Evolutionary conservation across 768 basidiomycete species (phyloP), one percentile per base, ranked within the genome.

Genomic region (Macrolepiota fuliginosa): DNA sequence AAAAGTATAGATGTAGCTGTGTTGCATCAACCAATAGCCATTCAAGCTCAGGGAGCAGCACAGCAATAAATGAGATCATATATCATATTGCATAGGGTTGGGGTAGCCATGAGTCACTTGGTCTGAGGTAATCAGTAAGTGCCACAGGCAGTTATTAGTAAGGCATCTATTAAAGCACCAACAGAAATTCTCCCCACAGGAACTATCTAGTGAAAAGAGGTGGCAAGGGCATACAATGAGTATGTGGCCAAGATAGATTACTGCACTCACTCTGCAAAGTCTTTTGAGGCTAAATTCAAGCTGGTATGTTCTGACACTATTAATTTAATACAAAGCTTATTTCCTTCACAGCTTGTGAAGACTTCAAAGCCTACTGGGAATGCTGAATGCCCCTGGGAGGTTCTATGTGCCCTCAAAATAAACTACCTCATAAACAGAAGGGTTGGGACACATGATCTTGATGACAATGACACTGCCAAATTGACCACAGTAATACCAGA

Each of bases 281-380:
- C 56, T n/a, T 29, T 49, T 10, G 45, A 58, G 13, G 19, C 45
- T 2, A 58, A 58, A 25, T n/a, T 58, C 6, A 58, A 58, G 35
- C 45, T 35, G 36, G 45, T 58, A 46, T 35, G 42, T 57, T 27
- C 17, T 46, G 29, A n/a, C 19, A 15, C 19, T 47, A 2, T 32
- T 22, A 13, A 19, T 6, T 24, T 49, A 13, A n/a, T 29, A 17
- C 17, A 49, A 37, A 40, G 19, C 3, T 3, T 56, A 17, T 19
- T 9, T 12, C 27, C 4, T 45, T 45, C 36, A 37, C n/a, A 58
- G 56, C 45, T 58, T 32, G 45, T 47, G 1, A 9, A 35, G 15
- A 58, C 27, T 4, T 15, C 45, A 5, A 58, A 58, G 29, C 56
- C 25, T 1, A 58, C 56, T 6, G 45, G 56, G 9, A 29, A 58